These are phyloP conservation scores for Gryganskiella cystojenkinii DNA, from an alignment of 192 early-diverging fungal species.

Conservation along the genomic window DNA sequence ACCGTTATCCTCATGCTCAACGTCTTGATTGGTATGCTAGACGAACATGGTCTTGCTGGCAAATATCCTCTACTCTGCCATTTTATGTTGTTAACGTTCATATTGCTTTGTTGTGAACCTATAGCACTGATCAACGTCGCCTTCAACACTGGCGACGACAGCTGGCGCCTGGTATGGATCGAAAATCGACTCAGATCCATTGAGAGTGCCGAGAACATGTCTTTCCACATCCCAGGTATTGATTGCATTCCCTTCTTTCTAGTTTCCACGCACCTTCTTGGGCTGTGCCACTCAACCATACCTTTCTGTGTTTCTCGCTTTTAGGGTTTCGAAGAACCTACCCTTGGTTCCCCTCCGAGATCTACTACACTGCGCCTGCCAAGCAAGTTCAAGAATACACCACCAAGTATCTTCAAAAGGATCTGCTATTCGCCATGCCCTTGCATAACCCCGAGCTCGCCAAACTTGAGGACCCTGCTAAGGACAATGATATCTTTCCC, in stretches of 20 bases:
- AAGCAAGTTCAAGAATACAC: background rate
- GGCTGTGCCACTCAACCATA: background rate
- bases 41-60: background rate
- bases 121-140: slow-evolving; percentile 39
- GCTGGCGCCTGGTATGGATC: slow-evolving; percentile 35
- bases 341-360: slow-evolving; percentile 6
- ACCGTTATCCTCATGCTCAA: slow-evolving; percentile 31
- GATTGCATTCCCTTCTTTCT: background rate
- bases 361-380: slow-evolving; percentile 4
- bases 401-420: no score
- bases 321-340: background rate
- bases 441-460: no score
- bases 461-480: no score
- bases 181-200: slow-evolving; percentile 24
- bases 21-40: slow-evolving; percentile 23
- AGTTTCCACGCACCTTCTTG: background rate
- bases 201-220: slow-evolving; percentile 46
- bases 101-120: background rate
- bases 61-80: background rate
- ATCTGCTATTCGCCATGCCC: no score
- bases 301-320: background rate
- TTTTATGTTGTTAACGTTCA: background rate
- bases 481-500: no score
- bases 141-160: slow-evolving; percentile 21
- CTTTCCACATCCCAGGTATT: slow-evolving; percentile 22